Percentiles rank a stretch among this genome's conserved stretches.
Evolutionary conservation across 257 asterid genomes (phyloP).

Genomic region (Penstemon newberryi): DNA sequence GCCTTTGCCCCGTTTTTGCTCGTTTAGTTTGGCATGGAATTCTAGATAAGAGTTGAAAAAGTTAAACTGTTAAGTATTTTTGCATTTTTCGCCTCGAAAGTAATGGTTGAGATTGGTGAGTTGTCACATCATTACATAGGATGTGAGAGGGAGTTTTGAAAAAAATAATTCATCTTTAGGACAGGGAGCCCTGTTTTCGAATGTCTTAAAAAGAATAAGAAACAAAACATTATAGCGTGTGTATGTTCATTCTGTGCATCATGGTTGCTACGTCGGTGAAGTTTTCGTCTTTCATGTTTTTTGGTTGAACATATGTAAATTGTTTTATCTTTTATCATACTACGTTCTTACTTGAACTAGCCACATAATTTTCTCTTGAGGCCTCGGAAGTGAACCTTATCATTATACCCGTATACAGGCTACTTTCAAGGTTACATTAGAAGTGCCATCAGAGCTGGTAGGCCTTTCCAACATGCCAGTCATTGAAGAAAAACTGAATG

Average conservation of each 20-base stretch:
- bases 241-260: neutral
- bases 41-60: no score
- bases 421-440: constrained; percentile 85
- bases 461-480: constrained; percentile 96
- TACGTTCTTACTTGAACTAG: neutral
- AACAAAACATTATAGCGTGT: neutral
- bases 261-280: constrained; percentile 3
- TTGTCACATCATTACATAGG: no score
- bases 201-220: no score
- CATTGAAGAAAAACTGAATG: constrained; percentile 59
- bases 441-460: constrained; percentile 83
- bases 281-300: neutral
- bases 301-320: neutral
- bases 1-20: no score
- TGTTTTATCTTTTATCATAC: neutral
- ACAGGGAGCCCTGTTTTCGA: no score
- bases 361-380: neutral
- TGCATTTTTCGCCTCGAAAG: no score
- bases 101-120: no score
- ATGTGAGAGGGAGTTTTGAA: no score
- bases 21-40: no score
- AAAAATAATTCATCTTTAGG: no score
- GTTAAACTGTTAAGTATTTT: no score
- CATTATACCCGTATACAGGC: constrained; percentile 47
- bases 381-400: constrained; percentile 19